These are phyloP conservation scores for Diaporthe caulivora DNA, from an alignment of 2,329 filamentous ascomycete genomes.

Conservation along the genomic window DNA sequence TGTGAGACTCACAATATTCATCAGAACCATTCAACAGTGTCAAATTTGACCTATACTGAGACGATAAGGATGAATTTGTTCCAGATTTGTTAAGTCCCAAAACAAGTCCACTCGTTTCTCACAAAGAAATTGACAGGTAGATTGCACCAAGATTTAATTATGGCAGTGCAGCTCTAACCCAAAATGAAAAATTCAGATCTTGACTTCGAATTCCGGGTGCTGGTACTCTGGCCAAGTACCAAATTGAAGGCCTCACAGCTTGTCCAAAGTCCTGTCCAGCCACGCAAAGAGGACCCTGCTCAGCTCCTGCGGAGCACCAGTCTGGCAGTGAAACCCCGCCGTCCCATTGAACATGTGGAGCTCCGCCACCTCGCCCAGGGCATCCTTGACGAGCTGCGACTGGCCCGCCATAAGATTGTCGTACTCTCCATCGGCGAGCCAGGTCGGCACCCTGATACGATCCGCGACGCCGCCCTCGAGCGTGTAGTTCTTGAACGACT, in stretches of 20 bases:
- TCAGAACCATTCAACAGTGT: no score
- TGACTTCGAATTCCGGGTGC: no score
- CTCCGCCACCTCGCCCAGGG: neutral
- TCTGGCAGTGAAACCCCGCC: constrained; percentile 16
- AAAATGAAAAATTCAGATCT: no score
- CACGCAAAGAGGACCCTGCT: constrained; percentile 11
- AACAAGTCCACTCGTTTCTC: no score
- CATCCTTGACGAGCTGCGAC: constrained; percentile 16
- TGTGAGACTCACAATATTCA: no score
- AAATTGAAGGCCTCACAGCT: neutral
- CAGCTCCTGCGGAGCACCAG: constrained; percentile 19
- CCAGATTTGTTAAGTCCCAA: no score
- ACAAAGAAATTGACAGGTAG: no score
- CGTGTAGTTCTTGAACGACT: constrained; percentile 2
- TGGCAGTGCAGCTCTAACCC: no score
- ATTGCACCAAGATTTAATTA: no score
- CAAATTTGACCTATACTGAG: no score
- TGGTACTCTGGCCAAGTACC: no score
- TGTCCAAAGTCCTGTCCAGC: neutral
- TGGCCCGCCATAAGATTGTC: neutral
- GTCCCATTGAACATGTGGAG: constrained; percentile 13
- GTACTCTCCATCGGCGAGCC: constrained; percentile 1
- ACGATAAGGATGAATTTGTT: no score
- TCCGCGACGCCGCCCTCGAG: neutral
- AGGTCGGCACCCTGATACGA: neutral